These are phyloP conservation scores for Picochlorum sp. DNA, from an alignment of 139 green algal species.

Conservation along the genomic window DNA sequence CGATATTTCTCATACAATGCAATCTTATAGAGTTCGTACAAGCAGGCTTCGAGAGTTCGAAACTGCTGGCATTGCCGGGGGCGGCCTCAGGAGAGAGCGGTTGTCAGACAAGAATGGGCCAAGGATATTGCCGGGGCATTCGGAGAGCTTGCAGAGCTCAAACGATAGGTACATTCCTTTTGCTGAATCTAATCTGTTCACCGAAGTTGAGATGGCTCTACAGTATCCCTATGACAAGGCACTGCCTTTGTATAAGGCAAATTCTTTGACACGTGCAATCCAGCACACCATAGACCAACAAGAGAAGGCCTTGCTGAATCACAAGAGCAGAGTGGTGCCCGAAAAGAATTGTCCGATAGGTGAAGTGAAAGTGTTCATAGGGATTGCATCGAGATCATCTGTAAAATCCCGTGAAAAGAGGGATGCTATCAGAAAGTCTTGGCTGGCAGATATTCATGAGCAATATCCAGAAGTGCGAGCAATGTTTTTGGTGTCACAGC, in stretches of 20 bases:
- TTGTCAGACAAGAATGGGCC: too few species aligned
- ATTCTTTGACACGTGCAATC: neutral
- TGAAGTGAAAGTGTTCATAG: conserved; percentile 18
- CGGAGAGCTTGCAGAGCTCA: neutral
- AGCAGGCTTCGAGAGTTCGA: too few species aligned
- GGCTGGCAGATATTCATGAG: neutral
- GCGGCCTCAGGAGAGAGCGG: too few species aligned
- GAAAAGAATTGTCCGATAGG: conserved; percentile 3
- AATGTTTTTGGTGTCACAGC: conserved; percentile 33
- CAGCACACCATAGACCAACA: neutral
- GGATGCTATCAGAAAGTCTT: conserved; percentile 12
- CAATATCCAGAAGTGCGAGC: neutral
- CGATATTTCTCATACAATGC: too few species aligned
- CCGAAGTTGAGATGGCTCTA: neutral
- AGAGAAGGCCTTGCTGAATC: neutral
- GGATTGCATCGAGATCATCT: conserved; percentile 15
- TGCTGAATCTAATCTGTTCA: neutral
- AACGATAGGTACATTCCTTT: neutral
- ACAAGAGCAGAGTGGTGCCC: neutral
- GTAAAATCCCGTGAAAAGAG: conserved; percentile 11
- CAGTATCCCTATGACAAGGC: neutral
- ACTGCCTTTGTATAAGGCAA: neutral
- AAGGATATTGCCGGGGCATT: too few species aligned
- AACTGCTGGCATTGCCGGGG: too few species aligned
- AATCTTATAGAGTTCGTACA: too few species aligned